Evolutionary conservation across 140 eudicot species (phyloP).

Genomic region (Senecio squalidus): DNA sequence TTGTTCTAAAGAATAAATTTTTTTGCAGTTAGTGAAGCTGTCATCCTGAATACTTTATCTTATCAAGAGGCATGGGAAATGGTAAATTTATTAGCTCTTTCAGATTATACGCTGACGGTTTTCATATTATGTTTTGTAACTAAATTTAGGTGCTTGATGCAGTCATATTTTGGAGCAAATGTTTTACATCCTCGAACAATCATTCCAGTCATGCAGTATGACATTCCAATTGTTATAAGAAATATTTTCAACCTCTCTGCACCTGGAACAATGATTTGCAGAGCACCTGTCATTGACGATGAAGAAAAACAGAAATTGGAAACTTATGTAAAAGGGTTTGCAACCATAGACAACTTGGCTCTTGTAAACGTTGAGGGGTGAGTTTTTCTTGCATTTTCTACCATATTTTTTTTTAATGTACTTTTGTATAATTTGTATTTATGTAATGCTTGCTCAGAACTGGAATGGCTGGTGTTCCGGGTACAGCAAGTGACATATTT

Average conservation of each 20-base stretch:
- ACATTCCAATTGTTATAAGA: slow-evolving; percentile 92
- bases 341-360: slow-evolving; percentile 94
- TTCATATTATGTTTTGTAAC: slow-evolving; percentile 10
- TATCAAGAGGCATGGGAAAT: slow-evolving; percentile 99
- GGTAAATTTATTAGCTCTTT: slow-evolving; percentile 42
- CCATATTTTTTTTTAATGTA: background rate
- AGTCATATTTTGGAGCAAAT: slow-evolving; percentile 99
- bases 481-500: slow-evolving; percentile 96
- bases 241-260: slow-evolving; percentile 95
- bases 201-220: slow-evolving; percentile 95
- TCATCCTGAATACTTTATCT: slow-evolving; percentile 66
- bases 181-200: slow-evolving; percentile 98
- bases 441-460: slow-evolving; percentile 53
- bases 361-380: slow-evolving; percentile 99
- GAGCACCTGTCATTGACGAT: slow-evolving; percentile 36
- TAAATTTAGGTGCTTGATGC: slow-evolving; percentile 29
- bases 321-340: slow-evolving; percentile 93
- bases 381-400: slow-evolving; percentile 24
- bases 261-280: slow-evolving; percentile 90
- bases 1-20: slow-evolving; percentile 16
- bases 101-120: slow-evolving; percentile 4
- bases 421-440: slow-evolving; percentile 13
- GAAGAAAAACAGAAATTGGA: slow-evolving; percentile 46
- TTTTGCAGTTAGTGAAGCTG: slow-evolving; percentile 95
- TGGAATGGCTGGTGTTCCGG: slow-evolving; percentile 99